Base-by-base conservation (phyloP, 495 filamentous ascomycete species). In the Tuber brumale region DNA sequence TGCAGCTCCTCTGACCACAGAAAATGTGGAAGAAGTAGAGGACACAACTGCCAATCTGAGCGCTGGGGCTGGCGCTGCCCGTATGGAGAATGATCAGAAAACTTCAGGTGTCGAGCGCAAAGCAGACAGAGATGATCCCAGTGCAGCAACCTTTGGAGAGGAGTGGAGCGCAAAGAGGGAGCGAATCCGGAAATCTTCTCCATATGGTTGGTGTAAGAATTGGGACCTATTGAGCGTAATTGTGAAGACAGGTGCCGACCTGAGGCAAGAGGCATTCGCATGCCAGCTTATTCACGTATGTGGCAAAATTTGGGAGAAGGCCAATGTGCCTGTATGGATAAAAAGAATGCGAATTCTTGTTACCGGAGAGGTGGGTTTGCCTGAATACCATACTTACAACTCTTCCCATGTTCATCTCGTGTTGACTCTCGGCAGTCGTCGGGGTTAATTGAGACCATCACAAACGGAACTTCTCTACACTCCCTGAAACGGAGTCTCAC, bases 51-150 rank as follows among this genome's bases (percentile, higher is more conserved):
- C 85, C 12, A 86, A 81, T 46, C 76, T 88, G 75, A 89, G 89
- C 82, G 82, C 87, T 43, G 90, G 87, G 73, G 91, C 91, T 69
- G 91, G 91, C 74, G 89, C 90, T 42, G 91, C 90, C 48, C 86
- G 91, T 78, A 93, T 93, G 92, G 91, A 93, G 83, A 93, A 93
- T 83, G 91, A 93, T 82, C 86, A 90, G 82, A 92, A 91, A 85
- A 93, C 91, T 31, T 92, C 91, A 72, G 91, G 91, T 42, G 88
- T 93, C 8, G 90, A 90, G 79, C 89, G 91, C 44, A 91, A 91
- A 81, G 91, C 91, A 27, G 91, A 93, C 81, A 88, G 91, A 41
- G 91, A 93, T 78, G 91, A 93, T 81, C 91, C 91, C n/a, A 92
- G 90, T 77, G 91, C 91, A 39, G 91, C 91, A 16, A 92, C 92